Base-by-base conservation (phyloP, 2,329 filamentous ascomycete genomes). In the Mycosphaerella arachidis region DNA sequence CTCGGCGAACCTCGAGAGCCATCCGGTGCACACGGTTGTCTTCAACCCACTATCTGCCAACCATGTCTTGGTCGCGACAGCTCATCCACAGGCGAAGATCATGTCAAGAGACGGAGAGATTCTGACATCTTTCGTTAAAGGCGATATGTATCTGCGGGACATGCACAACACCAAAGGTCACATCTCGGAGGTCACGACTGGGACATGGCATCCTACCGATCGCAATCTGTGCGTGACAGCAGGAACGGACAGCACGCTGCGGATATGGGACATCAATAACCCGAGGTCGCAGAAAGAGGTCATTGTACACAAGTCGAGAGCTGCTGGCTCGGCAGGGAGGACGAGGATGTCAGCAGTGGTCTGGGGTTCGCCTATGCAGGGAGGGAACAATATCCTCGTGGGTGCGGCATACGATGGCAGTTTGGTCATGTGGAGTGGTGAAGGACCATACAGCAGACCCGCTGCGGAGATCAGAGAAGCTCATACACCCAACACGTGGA, bases 111-210 rank as follows among this genome's bases (percentile, higher is more conserved):
- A 99, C 77, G 94, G 94, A 43, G 91, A 95, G 48, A 82, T 89
- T 7, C 69, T 95, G 53, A 88, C 88, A 1, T 92, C 97, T 71
- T 97, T 96, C 66, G 88, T 92, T 67, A 99, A 99, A 77, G 94
- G 94, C 50, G 94, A 99, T 73, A 97, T 97, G 92, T 99, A 99
- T 70, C 78, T 99, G 66, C 85, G 93, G 57, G 94, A 99, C 74
- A 95, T 97, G 89, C 86, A 97, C 76, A 92, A 97, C 73, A 99
- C 94, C 4, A 97, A 97, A 73, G 94, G 94, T 1, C 94, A 99
- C 75, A 87, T 97, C 55, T 92, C 92, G 4, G 94, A 97, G 75
- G 85, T 97, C 45, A 92, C 91, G 3, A 89, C 88, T 24, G 93
- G 91, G 24, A 89, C 88, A 43, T 99, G 94, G 94, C 91, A 93